Evolutionary conservation across 2,329 filamentous ascomycete species (phyloP).

Genomic region (Neofusicoccum sp.): DNA sequence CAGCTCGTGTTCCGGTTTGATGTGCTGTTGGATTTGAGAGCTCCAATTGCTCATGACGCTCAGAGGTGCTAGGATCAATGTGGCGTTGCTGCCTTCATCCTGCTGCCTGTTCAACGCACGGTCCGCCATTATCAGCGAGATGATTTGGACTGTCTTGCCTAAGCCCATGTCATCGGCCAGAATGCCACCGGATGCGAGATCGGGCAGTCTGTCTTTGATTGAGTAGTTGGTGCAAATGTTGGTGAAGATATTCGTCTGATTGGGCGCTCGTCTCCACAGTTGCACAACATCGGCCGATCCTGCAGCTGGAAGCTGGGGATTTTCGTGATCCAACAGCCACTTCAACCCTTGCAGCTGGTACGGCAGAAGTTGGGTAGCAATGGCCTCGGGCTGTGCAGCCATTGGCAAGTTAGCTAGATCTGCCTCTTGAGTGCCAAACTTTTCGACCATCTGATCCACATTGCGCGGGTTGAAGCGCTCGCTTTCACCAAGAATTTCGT

Average conservation of each 20-base stretch:
- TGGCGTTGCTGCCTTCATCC: slow-evolving; percentile 64
- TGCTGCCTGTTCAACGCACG: slow-evolving; percentile 45
- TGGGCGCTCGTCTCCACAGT: slow-evolving; percentile 65
- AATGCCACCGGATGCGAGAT: slow-evolving; percentile 65
- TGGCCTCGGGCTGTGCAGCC: slow-evolving; percentile 63
- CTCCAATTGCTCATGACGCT: slow-evolving; percentile 83
- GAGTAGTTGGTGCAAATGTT: slow-evolving; percentile 73
- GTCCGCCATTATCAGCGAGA: slow-evolving; percentile 71
- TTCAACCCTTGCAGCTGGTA: slow-evolving; percentile 76
- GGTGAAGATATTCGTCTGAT: slow-evolving; percentile 49
- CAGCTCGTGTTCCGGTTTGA: slow-evolving; percentile 58
- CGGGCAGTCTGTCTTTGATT: slow-evolving; percentile 52
- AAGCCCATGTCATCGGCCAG: slow-evolving; percentile 76
- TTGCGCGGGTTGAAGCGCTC: slow-evolving; percentile 66
- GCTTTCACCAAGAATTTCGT: slow-evolving; percentile 65
- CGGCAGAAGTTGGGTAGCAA: slow-evolving; percentile 69
- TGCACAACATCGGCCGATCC: slow-evolving; percentile 66
- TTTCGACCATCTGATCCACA: slow-evolving; percentile 64
- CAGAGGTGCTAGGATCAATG: slow-evolving; percentile 78
- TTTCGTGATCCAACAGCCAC: slow-evolving; percentile 79
- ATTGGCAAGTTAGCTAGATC: slow-evolving; percentile 57
- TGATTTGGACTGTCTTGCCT: slow-evolving; percentile 78
- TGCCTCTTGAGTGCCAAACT: slow-evolving; percentile 69
- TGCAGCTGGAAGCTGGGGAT: slow-evolving; percentile 60
- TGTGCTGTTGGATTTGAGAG: slow-evolving; percentile 70